Conservation (phyloP, 805 yeast species). For the Ogataea trehalophila region DNA sequence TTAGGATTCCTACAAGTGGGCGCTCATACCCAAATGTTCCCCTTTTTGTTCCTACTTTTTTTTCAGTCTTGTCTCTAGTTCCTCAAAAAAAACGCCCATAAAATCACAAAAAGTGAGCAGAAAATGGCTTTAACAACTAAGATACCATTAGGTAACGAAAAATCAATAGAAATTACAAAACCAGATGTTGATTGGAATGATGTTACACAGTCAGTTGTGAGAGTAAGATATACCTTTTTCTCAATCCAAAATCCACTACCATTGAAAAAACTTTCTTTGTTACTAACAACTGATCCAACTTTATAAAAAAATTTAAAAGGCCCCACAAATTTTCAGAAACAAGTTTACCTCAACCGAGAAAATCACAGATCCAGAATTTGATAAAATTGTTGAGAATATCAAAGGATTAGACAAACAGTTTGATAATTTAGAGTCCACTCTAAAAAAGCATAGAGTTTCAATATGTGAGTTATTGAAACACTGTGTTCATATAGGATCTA, state of each 20-base stretch:
- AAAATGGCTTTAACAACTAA: constrained; percentile 1
- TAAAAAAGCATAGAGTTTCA: constrained; percentile 11
- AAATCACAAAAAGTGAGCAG: too few species aligned
- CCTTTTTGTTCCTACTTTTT: too few species aligned
- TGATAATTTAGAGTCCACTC: constrained; percentile 11
- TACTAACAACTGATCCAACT: not conserved
- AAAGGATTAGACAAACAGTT: constrained; percentile 14
- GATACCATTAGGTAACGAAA: constrained; percentile 2
- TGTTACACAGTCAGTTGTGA: constrained; percentile 18
- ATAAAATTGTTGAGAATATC: constrained; percentile 15
- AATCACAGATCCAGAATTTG: constrained; percentile 38
- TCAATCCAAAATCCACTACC: too few species aligned
- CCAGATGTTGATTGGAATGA: constrained; percentile 27
- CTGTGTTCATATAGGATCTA: constrained; percentile 10
- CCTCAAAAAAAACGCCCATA: not conserved
- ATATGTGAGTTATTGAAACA: constrained; percentile 11
- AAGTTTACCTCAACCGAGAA: constrained; percentile 23
- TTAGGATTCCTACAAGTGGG: not conserved
- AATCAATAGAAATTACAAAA: constrained; percentile 11
- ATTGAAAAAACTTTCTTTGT: too few species aligned
- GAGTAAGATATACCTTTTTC: constrained; percentile 17
- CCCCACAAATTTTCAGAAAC: constrained; percentile 33
- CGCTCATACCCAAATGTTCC: not conserved
- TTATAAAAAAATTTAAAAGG: constrained; percentile 4
- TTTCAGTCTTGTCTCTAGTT: not conserved